These are phyloP conservation scores for Scolecobasidium constrictum DNA, from an alignment of 2,329 filamentous ascomycete species.

Conservation along the genomic window DNA sequence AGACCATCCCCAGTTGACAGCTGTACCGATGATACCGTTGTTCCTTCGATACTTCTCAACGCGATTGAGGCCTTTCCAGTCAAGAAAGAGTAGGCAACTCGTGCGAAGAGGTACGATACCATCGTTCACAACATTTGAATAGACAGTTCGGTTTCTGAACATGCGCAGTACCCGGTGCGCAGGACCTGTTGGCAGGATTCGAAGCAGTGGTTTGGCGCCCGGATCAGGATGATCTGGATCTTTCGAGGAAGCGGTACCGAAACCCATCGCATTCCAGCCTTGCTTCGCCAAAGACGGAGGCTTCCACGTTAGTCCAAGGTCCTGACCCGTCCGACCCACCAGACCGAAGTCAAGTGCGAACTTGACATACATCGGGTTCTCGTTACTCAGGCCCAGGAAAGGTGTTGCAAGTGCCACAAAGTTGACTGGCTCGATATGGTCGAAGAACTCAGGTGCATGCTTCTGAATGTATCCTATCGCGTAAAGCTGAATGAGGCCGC, in stretches of 20 bases:
- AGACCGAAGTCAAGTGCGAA: constrained; percentile 94
- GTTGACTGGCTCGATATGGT: constrained; percentile 75
- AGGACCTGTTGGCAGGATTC: constrained; percentile 83
- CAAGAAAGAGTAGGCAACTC: constrained; percentile 89
- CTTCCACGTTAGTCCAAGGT: constrained; percentile 88
- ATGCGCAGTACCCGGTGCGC: constrained; percentile 78
- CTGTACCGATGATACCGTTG: constrained; percentile 82
- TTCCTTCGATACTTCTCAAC: constrained; percentile 92
- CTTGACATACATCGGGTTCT: constrained; percentile 94
- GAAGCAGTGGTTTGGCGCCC: constrained; percentile 76
- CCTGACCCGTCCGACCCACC: constrained; percentile 90
- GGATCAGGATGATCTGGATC: constrained; percentile 53
- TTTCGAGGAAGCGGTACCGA: constrained; percentile 51
- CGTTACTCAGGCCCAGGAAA: constrained; percentile 85
- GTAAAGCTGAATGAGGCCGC: constrained; percentile 84
- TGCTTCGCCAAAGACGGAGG: constrained; percentile 75
- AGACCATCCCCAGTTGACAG: constrained; percentile 90
- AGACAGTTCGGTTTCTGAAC: constrained; percentile 84
- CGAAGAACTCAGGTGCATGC: constrained; percentile 84
- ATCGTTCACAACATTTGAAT: constrained; percentile 96
- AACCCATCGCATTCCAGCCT: constrained; percentile 80
- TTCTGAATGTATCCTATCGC: constrained; percentile 95
- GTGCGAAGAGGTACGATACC: constrained; percentile 92
- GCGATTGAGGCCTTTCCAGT: constrained; percentile 87
- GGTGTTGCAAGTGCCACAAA: constrained; percentile 83